Percentiles rank a stretch among this genome's conserved stretches.
These are phyloP conservation scores for Mrakia blollopis DNA, from an alignment of 768 basidiomycete genomes.

Conservation along the genomic window DNA sequence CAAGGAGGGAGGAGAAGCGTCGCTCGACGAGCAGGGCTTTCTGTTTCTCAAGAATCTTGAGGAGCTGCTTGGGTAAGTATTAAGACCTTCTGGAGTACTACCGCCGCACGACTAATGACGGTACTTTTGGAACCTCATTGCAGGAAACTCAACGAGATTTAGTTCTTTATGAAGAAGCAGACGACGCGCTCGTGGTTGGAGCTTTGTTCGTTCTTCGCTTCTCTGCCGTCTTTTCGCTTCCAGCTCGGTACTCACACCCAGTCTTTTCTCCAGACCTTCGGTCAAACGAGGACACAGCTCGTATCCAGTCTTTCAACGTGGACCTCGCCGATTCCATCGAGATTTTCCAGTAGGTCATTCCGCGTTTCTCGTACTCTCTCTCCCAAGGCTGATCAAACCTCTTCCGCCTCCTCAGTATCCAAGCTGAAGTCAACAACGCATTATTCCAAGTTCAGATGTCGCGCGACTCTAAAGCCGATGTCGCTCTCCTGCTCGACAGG, in stretches of 20 bases:
- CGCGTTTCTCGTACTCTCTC: conserved; percentile 15
- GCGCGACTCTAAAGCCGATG: conserved; percentile 54
- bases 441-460: conserved; percentile 48
- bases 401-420: conserved; percentile 34
- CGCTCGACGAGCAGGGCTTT: not conserved
- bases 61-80: conserved; percentile 10
- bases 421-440: conserved; percentile 36
- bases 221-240: not conserved
- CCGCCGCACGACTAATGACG: no score
- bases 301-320: conserved; percentile 34
- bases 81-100: no score
- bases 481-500: conserved; percentile 55
- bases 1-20: conserved; percentile 32
- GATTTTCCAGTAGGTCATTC: conserved; percentile 54
- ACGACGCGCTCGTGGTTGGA: conserved; percentile 67
- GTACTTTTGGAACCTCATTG: no score
- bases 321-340: conserved; percentile 55
- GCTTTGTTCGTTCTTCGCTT: conserved; percentile 46
- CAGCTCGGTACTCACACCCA: not conserved
- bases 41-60: not conserved
- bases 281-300: not conserved
- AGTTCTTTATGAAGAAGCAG: conserved; percentile 57
- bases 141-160: conserved; percentile 33
- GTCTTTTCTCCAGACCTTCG: not conserved
- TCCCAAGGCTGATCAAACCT: not conserved